phyloP scores from a whole-genome alignment of 1,284 basidiomycete species.

The Fomitiporia mediterranea region DNA sequence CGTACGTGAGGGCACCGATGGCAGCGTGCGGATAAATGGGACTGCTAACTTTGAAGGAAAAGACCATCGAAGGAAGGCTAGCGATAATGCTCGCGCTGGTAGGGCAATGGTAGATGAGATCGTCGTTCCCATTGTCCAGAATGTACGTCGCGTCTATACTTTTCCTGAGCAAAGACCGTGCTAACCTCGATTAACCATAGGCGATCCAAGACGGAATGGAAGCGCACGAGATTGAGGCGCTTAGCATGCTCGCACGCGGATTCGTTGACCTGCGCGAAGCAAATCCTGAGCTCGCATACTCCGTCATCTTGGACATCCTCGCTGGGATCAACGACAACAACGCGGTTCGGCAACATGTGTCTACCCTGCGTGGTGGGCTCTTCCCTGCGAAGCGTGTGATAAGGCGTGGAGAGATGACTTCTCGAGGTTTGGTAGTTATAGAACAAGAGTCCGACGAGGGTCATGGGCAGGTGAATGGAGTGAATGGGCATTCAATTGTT shows the following conservation, averaged over 20 bases:
- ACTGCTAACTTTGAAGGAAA: background rate
- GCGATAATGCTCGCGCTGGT: conserved; percentile 64
- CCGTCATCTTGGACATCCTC: conserved; percentile 84
- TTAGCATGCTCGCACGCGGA: conserved; percentile 86
- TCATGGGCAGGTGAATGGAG: conserved; percentile 1
- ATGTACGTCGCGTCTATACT: conserved; percentile 40
- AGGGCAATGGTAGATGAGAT: conserved; percentile 74
- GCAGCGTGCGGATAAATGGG: conserved; percentile 33
- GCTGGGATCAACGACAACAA: conserved; percentile 86
- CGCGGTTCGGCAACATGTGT: conserved; percentile 69
- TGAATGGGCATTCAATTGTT: conserved; percentile 4
- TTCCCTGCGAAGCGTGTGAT: conserved; percentile 77
- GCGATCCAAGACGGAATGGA: conserved; percentile 80
- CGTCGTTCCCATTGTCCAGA: conserved; percentile 69
- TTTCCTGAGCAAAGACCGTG: background rate
- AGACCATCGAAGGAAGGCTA: conserved; percentile 29
- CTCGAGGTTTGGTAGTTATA: conserved; percentile 72
- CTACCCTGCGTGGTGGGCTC: conserved; percentile 55
- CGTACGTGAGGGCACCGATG: conserved; percentile 48
- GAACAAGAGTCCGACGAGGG: conserved; percentile 55
- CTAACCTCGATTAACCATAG: conserved; percentile 35
- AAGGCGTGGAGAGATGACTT: conserved; percentile 77
- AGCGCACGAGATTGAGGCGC: conserved; percentile 81
- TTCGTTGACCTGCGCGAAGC: conserved; percentile 79
- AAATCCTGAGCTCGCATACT: conserved; percentile 83